Base-by-base conservation (phyloP, 805 yeast genomes). In the Cyberlindnera meyerae region DNA sequence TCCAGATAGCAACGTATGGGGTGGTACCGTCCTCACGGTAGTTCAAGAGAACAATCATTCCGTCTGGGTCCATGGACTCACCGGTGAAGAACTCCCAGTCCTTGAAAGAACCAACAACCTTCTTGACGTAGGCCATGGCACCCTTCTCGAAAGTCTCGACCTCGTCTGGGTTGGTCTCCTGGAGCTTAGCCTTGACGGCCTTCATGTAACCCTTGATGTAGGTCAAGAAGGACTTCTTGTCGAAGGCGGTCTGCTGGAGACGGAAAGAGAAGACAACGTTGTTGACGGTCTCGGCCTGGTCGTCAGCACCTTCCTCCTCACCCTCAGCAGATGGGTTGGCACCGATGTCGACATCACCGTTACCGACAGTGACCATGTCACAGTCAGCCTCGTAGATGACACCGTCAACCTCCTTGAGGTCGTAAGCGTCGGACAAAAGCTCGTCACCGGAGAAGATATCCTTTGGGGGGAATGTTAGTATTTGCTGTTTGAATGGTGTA, bases 31-130 rank as follows among this genome's bases (percentile, higher is more conserved):
- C 97, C 77, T 93, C 98, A 75, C 98, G 94, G 88, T 90, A 93
- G 94, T 93, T 93, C 71, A 93, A 84, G 68, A 93, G 79, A 56
- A 88, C 87, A 63, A 93, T 72, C 98, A 93, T 93, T 57, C 82
- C 98, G 71, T 93, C 98, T 68, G 98, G 98, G 80, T 93, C 97
- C 98, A 93, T 93, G 65, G 96, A 84, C 77, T 90, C 97, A 77
- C 98, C 97, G 56, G 96, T 90, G 89, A 71, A 93, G 79, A 93
- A 93, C 66, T 93, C 98, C 95, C 94, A 93, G 80, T 93, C 98
- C 65, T 82, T 83, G 93, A 93, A 93, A 70, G 89, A 82, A 61
- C 80, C 83, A 60, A 93, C 68, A 54, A 93, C 82, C 79, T 93
- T 93, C 86, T 93, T 93, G 71, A 85, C 94, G 79, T 89, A 93